A percentile compares a stretch with the other conserved stretches of the same genome.
Conservation (phyloP, 495 filamentous ascomycete genomes). For the Aspergillus panamensis region DNA sequence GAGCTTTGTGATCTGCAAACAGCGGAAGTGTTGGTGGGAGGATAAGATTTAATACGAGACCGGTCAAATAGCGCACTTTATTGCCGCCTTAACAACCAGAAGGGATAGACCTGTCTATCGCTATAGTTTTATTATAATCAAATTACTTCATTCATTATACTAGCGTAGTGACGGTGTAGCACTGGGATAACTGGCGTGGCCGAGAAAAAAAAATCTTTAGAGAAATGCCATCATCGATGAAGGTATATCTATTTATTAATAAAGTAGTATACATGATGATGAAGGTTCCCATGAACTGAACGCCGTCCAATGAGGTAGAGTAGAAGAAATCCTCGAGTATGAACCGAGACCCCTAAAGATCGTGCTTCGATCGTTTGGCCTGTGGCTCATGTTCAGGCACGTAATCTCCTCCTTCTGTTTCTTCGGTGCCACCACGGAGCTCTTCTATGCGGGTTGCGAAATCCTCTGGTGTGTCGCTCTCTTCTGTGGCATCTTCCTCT, state of each 20-base stretch:
- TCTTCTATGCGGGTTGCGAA: constrained; percentile 21
- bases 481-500: not conserved
- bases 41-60: too few relatives aligned
- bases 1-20: too few relatives aligned
- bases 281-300: too few relatives aligned
- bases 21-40: too few relatives aligned
- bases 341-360: not conserved
- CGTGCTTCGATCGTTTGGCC: constrained; percentile 18
- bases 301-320: not conserved
- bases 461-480: constrained; percentile 14
- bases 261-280: not conserved
- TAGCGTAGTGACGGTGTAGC: too few relatives aligned
- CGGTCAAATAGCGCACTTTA: too few relatives aligned
- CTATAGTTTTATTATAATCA: too few relatives aligned
- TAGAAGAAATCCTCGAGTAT: not conserved
- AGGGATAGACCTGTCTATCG: too few relatives aligned
- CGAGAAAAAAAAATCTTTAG: too few relatives aligned
- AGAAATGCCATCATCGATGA: not conserved
- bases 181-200: too few relatives aligned
- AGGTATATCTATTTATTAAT: not conserved
- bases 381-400: constrained; percentile 8
- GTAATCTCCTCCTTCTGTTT: constrained; percentile 26
- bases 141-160: too few relatives aligned
- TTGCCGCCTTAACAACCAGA: too few relatives aligned
- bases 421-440: constrained; percentile 25